Evolutionary conservation across 2,329 filamentous ascomycete genomes (phyloP), one percentile per base, ranked within the genome.

Genomic region (Ascochyta clinopodiicola): DNA sequence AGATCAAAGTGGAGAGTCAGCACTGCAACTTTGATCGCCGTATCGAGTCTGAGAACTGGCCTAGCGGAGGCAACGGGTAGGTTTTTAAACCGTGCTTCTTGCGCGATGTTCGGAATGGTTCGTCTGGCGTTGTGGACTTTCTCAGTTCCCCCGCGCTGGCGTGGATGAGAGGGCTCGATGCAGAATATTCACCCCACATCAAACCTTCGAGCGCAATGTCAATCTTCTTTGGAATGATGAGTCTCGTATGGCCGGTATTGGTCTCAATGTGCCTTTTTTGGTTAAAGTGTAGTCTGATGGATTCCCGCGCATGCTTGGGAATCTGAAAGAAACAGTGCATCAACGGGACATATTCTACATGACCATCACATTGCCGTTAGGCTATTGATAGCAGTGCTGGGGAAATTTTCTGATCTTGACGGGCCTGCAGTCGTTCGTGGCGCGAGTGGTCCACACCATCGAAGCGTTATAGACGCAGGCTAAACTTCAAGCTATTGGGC

Each of bases 401-500:
- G 17, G 17, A 17, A 17, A 17, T 17, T 17, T 2, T 17, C 17
- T 17, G 17, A 17, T 40, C 24, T 36, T 25, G 13, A 15, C 17
- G 17, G 39, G 36, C 24, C 24, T 32, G 22, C 31, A 45, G 17
- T 27, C 10, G 24, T 46, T 19, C 27, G 39, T 44, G 25, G 44
- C 32, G 51, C 27, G 25, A 27, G 24, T 40, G 24, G 44, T 17
- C 34, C 19, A 31, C 29, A 34, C 45, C 29, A 38, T 2, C 36
- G 42, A 42, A 8, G 32, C n/a, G 42, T 42, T 24, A 32, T 54
- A 40, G 45, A 25, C 17, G 17, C 35, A 37, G 22, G 34, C 40
- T 45, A 50, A 29, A 22, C 6, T 24, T 27, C 27, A 27, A 50
- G 51, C 40, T 45, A 49, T 22, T 44, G 22, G 29, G 34, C 31